These are phyloP conservation scores for Vaccinium darrowii DNA, from an alignment of 148 eudicot species.

Conservation along the genomic window DNA sequence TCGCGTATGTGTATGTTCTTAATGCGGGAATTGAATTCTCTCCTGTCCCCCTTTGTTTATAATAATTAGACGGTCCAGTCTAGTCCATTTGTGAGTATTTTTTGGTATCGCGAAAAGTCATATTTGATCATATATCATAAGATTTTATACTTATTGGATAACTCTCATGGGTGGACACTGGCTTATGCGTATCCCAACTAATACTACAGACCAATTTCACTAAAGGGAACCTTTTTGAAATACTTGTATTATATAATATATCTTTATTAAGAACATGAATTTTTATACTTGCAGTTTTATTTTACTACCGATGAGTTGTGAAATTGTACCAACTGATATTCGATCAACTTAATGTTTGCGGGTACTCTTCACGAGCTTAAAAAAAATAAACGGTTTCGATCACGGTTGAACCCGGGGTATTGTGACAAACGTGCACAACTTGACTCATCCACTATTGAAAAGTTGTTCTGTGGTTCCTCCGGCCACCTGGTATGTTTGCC, in stretches of 20 bases:
- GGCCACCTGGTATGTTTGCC: constrained; percentile 14
- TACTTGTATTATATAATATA: too few species aligned
- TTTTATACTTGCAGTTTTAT: too few species aligned
- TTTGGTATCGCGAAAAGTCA: neutral
- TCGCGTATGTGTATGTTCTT: too few species aligned
- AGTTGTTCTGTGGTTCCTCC: neutral
- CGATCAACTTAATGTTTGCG: neutral
- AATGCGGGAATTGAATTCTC: neutral
- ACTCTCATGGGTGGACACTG: too few species aligned
- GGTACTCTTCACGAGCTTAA: neutral
- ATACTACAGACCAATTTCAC: too few species aligned
- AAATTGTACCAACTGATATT: neutral
- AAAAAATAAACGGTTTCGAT: neutral
- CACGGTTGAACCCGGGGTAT: neutral
- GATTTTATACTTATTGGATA: too few species aligned
- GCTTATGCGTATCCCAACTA: too few species aligned
- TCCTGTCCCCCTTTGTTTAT: neutral
- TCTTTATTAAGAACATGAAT: too few species aligned
- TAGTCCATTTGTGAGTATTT: neutral
- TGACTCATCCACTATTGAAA: neutral
- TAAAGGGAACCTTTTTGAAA: too few species aligned
- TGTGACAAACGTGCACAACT: neutral
- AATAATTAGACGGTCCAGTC: neutral
- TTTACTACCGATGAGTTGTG: too few species aligned
- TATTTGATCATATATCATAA: too few species aligned